phyloP scores from a whole-genome alignment of 2,329 filamentous ascomycete species.

The Penicillium concentricum region DNA sequence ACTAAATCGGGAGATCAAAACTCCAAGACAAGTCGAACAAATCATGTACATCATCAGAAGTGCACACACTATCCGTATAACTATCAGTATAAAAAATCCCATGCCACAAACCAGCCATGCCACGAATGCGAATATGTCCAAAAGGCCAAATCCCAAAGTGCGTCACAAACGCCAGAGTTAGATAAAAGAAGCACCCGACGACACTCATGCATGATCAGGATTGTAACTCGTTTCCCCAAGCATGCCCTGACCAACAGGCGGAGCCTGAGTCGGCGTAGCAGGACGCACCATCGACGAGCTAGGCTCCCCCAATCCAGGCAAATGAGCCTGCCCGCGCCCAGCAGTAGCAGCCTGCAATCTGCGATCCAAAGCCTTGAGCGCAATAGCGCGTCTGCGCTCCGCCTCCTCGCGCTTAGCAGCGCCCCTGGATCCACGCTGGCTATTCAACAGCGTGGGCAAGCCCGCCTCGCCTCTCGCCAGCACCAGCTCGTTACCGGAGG shows the following conservation, averaged over 20 bases:
- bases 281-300: constrained; percentile 35
- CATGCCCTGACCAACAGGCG: constrained; percentile 57
- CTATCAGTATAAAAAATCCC: neutral
- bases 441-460: constrained; percentile 59
- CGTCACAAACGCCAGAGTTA: constrained; percentile 1
- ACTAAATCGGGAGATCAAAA: neutral
- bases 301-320: constrained; percentile 31
- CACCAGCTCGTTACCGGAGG: constrained; percentile 69
- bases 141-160: neutral
- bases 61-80: constrained; percentile 2
- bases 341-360: constrained; percentile 79
- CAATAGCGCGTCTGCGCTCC: constrained; percentile 82
- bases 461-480: constrained; percentile 62
- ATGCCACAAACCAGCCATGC: neutral
- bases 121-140: constrained; percentile 7
- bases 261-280: constrained; percentile 53
- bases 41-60: constrained; percentile 11
- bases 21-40: neutral
- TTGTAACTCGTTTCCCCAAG: constrained; percentile 70
- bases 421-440: constrained; percentile 42
- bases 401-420: constrained; percentile 81
- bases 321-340: constrained; percentile 46
- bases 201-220: constrained; percentile 54
- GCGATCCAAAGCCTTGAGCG: constrained; percentile 88
- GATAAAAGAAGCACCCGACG: neutral